Evolutionary conservation across 805 yeast species (phyloP).

Genomic region (Teunomyces gatunensis): DNA sequence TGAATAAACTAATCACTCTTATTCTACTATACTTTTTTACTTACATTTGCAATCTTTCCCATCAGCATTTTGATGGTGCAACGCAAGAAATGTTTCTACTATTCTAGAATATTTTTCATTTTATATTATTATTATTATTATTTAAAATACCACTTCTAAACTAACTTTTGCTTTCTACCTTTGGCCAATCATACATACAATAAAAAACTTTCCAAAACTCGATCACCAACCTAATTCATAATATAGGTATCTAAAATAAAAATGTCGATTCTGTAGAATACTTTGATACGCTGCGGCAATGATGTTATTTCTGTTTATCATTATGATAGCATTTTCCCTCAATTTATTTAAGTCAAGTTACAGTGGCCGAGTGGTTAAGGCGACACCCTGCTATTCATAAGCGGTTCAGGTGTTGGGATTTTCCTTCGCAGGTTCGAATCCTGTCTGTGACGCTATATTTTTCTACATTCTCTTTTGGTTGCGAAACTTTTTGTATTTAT

Average conservation of each 20-base stretch:
- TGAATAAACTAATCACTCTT: no score
- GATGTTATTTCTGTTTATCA: background rate
- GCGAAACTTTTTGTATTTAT: background rate
- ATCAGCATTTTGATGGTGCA: background rate
- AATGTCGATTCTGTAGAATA: no score
- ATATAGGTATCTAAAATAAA: no score
- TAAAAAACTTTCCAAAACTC: background rate
- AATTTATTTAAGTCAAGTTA: constrained; percentile 12
- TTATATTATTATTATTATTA: background rate
- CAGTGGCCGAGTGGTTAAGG: constrained; percentile 95
- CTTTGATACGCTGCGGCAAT: background rate
- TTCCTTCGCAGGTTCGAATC: constrained; percentile 97
- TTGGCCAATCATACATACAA: background rate
- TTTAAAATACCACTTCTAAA: background rate
- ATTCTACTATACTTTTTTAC: background rate
- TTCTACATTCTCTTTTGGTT: constrained; percentile 38
- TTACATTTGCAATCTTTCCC: background rate
- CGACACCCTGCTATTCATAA: constrained; percentile 75
- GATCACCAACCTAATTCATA: no score
- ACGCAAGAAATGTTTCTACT: background rate
- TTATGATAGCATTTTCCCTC: background rate
- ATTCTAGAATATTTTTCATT: background rate
- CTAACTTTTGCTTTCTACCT: background rate
- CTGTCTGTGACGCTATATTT: constrained; percentile 85
- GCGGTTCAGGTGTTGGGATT: constrained; percentile 36